Evolutionary conservation across 2,329 filamentous ascomycete genomes (phyloP).

Genomic region (Claviceps paspali): DNA sequence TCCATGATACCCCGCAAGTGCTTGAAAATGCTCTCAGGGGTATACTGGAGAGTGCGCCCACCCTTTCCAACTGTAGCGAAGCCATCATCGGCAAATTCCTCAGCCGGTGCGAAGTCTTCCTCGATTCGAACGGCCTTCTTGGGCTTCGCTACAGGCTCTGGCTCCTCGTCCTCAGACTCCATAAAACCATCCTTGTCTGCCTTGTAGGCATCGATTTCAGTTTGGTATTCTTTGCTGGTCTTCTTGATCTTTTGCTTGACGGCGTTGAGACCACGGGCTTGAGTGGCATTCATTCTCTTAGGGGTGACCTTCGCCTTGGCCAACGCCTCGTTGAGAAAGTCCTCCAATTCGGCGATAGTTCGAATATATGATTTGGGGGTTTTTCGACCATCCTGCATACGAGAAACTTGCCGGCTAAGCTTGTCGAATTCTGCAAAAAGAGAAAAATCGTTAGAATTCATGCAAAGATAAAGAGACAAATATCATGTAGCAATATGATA

Average conservation of each 20-base stretch:
- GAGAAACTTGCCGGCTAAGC: conserved; percentile 71
- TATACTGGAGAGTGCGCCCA: conserved; percentile 80
- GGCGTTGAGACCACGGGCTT: conserved; percentile 84
- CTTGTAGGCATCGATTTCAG: conserved; percentile 75
- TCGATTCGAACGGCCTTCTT: conserved; percentile 23
- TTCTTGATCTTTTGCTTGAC: conserved; percentile 98
- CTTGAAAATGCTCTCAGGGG: conserved; percentile 95
- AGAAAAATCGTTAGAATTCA: neutral
- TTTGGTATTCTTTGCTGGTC: conserved; percentile 88
- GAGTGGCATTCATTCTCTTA: conserved; percentile 98
- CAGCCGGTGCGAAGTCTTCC: conserved; percentile 29
- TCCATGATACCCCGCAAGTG: conserved; percentile 87
- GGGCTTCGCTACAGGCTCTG: conserved; percentile 35
- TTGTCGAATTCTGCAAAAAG: conserved; percentile 68
- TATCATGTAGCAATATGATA: neutral
- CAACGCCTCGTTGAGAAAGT: conserved; percentile 82
- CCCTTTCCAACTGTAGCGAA: conserved; percentile 82
- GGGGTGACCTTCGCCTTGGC: conserved; percentile 90
- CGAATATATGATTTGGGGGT: conserved; percentile 87
- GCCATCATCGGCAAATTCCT: conserved; percentile 62
- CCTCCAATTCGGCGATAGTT: conserved; percentile 83
- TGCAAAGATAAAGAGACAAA: neutral
- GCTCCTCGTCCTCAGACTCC: conserved; percentile 68
- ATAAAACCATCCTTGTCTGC: conserved; percentile 77
- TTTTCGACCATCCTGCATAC: conserved; percentile 62